Evolutionary conservation across 345 rosid species (phyloP), one percentile per base, ranked within the genome.

Genomic region (Hibiscus syriacus): DNA sequence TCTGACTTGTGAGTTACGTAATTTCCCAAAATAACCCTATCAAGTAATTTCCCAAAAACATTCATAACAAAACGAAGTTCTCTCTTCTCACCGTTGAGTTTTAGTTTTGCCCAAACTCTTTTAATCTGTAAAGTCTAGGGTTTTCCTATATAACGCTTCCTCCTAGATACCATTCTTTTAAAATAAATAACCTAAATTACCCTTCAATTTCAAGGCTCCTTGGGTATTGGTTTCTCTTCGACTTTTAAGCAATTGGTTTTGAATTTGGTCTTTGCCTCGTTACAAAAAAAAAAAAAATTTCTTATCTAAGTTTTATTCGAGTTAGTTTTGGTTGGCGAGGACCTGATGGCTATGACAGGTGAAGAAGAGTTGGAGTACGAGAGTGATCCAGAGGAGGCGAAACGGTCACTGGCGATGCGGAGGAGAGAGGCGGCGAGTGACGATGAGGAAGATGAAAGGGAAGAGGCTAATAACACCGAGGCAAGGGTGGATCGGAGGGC

Each of bases 341-440:
- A 64, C 23, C 14, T 55, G 78, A 48, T 48, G 53, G 53, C 23
- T 6, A 60, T 80, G 25, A 76, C 55, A 16, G 83, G 71, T 1
- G 88, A 82, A 49, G 82, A 80, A 50, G 95, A 84, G 46, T 73
- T 86, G 60, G 89, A 86, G 70, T n/a, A n/a, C n/a, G n/a, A n/a
- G 70, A 93, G 98, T 68, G 97, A 93, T 79, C 92, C 92, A 1
- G 98, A 89, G 76, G 98, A 89, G 76, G 80, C 78, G 55, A 70
- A n/a, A n/a, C n/a, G n/a, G n/a, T n/a, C n/a, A n/a, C n/a, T n/a
- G n/a, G n/a, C n/a, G n/a, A n/a, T n/a, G n/a, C n/a, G n/a, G n/a
- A n/a, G n/a, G n/a, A n/a, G n/a, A 70, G 81, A 84, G 67, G 98
- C 77, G 4, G 85, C 98, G 17, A 90, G 96, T 71, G 98, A 93